Conservation (phyloP, 164 flowering plant genomes). For the Tetracentron sinense region DNA sequence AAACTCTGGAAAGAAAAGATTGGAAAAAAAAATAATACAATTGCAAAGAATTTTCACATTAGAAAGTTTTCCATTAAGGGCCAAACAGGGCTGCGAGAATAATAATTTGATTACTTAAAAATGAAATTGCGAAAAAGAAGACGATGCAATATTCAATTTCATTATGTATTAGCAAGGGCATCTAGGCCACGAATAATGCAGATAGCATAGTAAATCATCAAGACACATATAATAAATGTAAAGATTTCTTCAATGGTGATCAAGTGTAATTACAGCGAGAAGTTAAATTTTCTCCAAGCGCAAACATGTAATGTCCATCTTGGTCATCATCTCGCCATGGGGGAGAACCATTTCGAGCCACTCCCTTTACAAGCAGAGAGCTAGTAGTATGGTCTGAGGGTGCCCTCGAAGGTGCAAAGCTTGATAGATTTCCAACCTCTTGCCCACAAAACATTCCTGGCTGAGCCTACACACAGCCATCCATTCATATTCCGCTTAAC, state of each 20-base stretch:
- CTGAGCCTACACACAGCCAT: slow-evolving; percentile 99
- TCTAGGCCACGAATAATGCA: too few species aligned
- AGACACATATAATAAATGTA: not conserved
- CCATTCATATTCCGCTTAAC: slow-evolving; percentile 55
- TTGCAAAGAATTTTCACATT: too few species aligned
- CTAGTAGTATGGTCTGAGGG: slow-evolving; percentile 48
- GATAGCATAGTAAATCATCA: not conserved
- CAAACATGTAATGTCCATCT: slow-evolving; percentile 99
- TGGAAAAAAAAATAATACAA: too few species aligned
- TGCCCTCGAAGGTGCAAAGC: slow-evolving; percentile 62
- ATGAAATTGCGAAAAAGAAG: not conserved
- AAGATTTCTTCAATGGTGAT: slow-evolving; percentile 30
- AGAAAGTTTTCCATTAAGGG: too few species aligned
- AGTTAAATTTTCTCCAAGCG: slow-evolving; percentile 95
- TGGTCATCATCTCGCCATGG: slow-evolving; percentile 97
- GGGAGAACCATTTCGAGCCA: slow-evolving; percentile 88
- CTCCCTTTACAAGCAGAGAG: slow-evolving; percentile 54
- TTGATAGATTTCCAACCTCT: slow-evolving; percentile 69
- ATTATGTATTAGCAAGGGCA: too few species aligned
- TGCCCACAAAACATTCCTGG: slow-evolving; percentile 79
- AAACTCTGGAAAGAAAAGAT: too few species aligned
- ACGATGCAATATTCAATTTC: too few species aligned
- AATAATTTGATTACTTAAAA: too few species aligned
- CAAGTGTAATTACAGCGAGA: slow-evolving; percentile 95
- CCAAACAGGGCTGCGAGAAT: not conserved